Conservation (phyloP, 495 filamentous ascomycete genomes). For the Podospora pseudocomata region DNA sequence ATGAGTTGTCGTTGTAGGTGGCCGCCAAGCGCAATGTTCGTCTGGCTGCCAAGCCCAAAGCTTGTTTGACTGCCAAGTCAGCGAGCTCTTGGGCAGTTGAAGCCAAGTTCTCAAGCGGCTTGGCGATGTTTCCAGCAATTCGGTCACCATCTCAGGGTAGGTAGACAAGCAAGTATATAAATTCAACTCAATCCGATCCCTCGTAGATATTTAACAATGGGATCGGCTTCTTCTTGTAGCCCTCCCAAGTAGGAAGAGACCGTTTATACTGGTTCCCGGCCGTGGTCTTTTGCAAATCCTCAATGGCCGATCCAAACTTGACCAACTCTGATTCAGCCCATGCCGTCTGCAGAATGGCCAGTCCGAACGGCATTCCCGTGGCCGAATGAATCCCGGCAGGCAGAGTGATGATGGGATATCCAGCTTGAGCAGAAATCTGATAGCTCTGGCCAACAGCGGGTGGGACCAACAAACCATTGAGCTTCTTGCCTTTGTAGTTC, state of each 20-base stretch:
- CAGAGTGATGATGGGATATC: constrained; percentile 68
- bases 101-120: background rate
- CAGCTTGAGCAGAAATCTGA: constrained; percentile 52
- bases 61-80: background rate
- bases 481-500: constrained; percentile 40
- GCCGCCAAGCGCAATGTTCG: background rate
- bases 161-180: too few species aligned
- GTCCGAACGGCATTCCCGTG: constrained; percentile 67
- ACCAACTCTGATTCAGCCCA: constrained; percentile 60
- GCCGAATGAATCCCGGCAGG: constrained; percentile 52
- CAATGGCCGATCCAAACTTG: constrained; percentile 65
- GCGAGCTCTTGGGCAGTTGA: background rate
- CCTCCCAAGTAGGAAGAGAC: constrained; percentile 23
- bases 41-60: background rate
- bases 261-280: constrained; percentile 18
- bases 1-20: background rate
- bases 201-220: constrained; percentile 24
- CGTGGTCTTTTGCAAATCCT: constrained; percentile 44
- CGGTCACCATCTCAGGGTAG: too few species aligned
- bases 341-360: constrained; percentile 63
- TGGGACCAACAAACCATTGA: constrained; percentile 63
- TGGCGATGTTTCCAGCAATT: background rate
- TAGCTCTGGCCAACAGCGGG: constrained; percentile 62
- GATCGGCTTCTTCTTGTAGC: constrained; percentile 22
- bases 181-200: constrained; percentile 15